Conservation (phyloP, 75 land plant species). For the Larix kaempferi region DNA sequence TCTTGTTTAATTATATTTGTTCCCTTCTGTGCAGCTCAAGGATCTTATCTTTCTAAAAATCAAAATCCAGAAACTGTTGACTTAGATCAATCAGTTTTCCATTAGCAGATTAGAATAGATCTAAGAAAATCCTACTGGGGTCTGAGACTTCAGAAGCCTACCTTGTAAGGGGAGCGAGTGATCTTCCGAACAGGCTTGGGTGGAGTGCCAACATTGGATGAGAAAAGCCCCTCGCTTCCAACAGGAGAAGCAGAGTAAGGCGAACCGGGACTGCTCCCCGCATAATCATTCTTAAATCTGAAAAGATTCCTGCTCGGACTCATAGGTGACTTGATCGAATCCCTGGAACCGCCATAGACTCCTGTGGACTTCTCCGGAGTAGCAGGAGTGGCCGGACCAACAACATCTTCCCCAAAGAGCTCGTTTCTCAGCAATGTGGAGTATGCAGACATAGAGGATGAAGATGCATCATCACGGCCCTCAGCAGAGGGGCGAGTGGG, state of each 20-base stretch:
- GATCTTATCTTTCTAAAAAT: too few species aligned
- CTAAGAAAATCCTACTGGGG: neutral
- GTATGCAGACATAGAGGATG: slow-evolving; percentile 33
- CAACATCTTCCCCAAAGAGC: slow-evolving; percentile 32
- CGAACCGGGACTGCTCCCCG: slow-evolving; percentile 21
- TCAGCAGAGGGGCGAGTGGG: slow-evolving; percentile 12
- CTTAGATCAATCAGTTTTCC: too few species aligned
- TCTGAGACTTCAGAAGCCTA: neutral
- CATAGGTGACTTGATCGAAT: slow-evolving; percentile 17
- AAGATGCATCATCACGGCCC: slow-evolving; percentile 10
- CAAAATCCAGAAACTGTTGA: too few species aligned
- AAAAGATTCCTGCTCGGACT: slow-evolving; percentile 69
- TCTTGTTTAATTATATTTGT: too few species aligned
- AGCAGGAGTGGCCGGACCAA: slow-evolving; percentile 19
- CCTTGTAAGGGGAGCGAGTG: slow-evolving; percentile 84
- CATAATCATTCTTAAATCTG: slow-evolving; percentile 68
- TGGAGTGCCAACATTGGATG: slow-evolving; percentile 46
- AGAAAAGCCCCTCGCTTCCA: slow-evolving; percentile 44
- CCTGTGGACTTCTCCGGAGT: slow-evolving; percentile 22
- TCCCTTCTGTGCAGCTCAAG: too few species aligned
- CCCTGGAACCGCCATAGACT: slow-evolving; percentile 12
- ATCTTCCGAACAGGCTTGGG: slow-evolving; percentile 80
- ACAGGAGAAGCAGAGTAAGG: slow-evolving; percentile 43
- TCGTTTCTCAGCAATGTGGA: slow-evolving; percentile 38
- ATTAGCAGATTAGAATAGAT: neutral